phyloP scores from a whole-genome alignment of 116 monocot genomes.

The Zostera marina region DNA sequence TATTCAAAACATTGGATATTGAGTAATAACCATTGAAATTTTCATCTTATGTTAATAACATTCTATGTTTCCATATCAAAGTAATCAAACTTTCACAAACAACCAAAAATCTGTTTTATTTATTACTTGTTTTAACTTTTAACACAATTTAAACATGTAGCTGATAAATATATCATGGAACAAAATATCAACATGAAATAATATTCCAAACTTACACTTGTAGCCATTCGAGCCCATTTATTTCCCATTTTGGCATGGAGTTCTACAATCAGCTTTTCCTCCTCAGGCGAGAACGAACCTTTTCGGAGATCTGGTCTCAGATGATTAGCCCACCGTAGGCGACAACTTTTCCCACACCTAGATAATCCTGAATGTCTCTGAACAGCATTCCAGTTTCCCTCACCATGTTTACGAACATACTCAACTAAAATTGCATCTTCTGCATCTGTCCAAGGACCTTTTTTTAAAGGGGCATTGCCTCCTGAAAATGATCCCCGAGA shows the following conservation, averaged over 20 bases:
- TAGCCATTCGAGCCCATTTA: slow-evolving; percentile 64
- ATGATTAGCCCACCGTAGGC: slow-evolving; percentile 67
- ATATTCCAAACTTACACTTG: slow-evolving; percentile 23
- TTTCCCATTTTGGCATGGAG: slow-evolving; percentile 45
- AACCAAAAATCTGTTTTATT: background rate
- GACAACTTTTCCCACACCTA: slow-evolving; percentile 65
- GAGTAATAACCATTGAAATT: too few species aligned
- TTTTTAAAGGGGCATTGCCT: slow-evolving; percentile 24
- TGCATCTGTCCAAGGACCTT: slow-evolving; percentile 69
- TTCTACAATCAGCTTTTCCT: slow-evolving; percentile 29
- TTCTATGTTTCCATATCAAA: background rate
- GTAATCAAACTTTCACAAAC: background rate
- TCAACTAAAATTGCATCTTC: slow-evolving; percentile 46
- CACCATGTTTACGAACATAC: slow-evolving; percentile 46
- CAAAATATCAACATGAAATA: background rate
- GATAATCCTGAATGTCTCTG: slow-evolving; percentile 33
- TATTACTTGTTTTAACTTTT: background rate
- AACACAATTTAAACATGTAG: background rate
- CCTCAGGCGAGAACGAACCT: slow-evolving; percentile 30
- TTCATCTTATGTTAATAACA: too few species aligned
- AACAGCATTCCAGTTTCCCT: slow-evolving; percentile 64
- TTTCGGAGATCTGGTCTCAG: slow-evolving; percentile 48
- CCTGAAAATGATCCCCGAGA: slow-evolving; percentile 10
- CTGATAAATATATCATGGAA: background rate
- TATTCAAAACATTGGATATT: too few species aligned